These are phyloP conservation scores for Pseudocercospora crystallina DNA, from an alignment of 2,329 filamentous ascomycete species.

Conservation along the genomic window DNA sequence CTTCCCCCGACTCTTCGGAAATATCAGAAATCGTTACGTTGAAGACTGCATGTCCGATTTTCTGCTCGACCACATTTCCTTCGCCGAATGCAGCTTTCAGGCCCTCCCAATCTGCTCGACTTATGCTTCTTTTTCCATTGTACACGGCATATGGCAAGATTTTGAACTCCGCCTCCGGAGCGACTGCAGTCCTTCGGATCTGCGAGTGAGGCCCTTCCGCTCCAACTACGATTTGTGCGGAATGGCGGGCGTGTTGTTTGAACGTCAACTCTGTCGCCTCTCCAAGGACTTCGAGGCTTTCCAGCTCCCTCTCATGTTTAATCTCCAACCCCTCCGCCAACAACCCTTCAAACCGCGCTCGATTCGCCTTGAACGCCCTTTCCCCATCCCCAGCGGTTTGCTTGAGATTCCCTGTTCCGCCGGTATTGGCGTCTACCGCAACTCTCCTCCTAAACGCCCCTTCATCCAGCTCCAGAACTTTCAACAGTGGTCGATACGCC, in stretches of 20 bases:
- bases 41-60: slow-evolving; percentile 27
- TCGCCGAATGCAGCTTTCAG: slow-evolving; percentile 19
- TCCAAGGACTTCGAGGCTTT: slow-evolving; percentile 4
- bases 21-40: slow-evolving; percentile 37
- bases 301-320: slow-evolving; percentile 33
- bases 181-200: slow-evolving; percentile 29
- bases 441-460: slow-evolving; percentile 32
- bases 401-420: slow-evolving; percentile 29
- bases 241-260: slow-evolving; percentile 5
- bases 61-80: slow-evolving; percentile 30
- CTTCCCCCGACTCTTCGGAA: slow-evolving; percentile 13
- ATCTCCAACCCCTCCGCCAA: slow-evolving; percentile 40
- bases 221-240: slow-evolving; percentile 32
- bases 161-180: slow-evolving; percentile 27
- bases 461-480: slow-evolving; percentile 35
- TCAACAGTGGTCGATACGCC: slow-evolving; percentile 36
- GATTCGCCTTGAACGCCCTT: slow-evolving; percentile 37
- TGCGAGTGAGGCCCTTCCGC: slow-evolving; percentile 42
- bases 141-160: slow-evolving; percentile 41
- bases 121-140: slow-evolving; percentile 34
- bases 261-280: slow-evolving; percentile 4
- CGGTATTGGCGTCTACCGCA: slow-evolving; percentile 33
- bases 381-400: background rate
- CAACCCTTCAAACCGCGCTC: slow-evolving; percentile 37
- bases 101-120: slow-evolving; percentile 13